phyloP scores from a whole-genome alignment of 208 protist genomes.

The Trypanosoma boissoni region DNA sequence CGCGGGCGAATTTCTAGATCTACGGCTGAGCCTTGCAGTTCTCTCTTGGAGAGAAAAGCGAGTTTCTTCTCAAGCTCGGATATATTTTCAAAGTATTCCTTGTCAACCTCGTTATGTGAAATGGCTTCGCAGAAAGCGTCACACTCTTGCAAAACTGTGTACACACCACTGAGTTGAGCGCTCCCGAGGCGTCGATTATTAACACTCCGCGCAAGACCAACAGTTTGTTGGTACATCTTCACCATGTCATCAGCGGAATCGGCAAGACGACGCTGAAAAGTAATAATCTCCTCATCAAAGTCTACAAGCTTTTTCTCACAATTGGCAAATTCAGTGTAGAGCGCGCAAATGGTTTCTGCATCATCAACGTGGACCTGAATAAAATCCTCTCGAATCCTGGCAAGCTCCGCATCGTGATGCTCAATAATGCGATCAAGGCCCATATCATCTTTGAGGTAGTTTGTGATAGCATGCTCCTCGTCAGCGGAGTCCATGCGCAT shows the following conservation, averaged over 20 bases:
- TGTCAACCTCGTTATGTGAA: constrained; percentile 64
- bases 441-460: constrained; percentile 51
- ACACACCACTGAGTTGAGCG: constrained; percentile 77
- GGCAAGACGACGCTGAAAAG: constrained; percentile 71
- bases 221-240: constrained; percentile 78
- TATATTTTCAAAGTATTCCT: constrained; percentile 62
- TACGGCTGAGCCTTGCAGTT: constrained; percentile 69
- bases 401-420: constrained; percentile 64
- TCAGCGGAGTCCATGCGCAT: constrained; percentile 36
- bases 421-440: constrained; percentile 41
- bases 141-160: constrained; percentile 76
- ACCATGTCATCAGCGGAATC: constrained; percentile 77
- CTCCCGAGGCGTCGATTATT: constrained; percentile 72
- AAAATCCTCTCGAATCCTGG: constrained; percentile 48
- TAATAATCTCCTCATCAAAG: constrained; percentile 84
- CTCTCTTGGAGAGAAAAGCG: constrained; percentile 70
- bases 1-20: constrained; percentile 79
- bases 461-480: constrained; percentile 42
- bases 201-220: constrained; percentile 61
- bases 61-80: constrained; percentile 67
- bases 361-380: constrained; percentile 57
- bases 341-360: constrained; percentile 54
- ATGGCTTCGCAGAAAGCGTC: constrained; percentile 81
- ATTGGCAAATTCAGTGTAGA: constrained; percentile 64
- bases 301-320: constrained; percentile 76